Evolutionary conservation across 2,329 filamentous ascomycete species (phyloP).

Genomic region (Aspergillus luchuensis): DNA sequence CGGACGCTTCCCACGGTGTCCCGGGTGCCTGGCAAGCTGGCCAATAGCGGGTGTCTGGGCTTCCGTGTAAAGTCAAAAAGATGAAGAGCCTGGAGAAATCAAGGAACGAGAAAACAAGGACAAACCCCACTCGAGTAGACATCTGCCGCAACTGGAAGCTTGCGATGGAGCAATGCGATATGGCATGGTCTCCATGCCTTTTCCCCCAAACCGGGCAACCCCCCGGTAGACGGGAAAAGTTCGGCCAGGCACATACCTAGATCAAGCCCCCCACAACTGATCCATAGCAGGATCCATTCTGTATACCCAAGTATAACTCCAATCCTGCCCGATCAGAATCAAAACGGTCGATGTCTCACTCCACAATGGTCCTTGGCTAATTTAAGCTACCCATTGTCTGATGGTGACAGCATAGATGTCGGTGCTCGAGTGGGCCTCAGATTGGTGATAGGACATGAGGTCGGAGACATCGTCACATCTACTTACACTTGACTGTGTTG

Average conservation of each 20-base stretch:
- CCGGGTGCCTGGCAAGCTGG: neutral
- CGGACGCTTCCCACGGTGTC: neutral
- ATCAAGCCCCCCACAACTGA: neutral
- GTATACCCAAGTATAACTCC: constrained; percentile 1
- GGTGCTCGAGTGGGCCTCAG: neutral
- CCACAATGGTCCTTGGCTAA: neutral
- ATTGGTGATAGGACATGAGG: neutral
- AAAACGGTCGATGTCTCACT: neutral
- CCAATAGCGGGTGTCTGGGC: neutral
- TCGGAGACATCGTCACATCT: neutral
- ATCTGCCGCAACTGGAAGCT: no score
- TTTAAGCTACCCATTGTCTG: neutral
- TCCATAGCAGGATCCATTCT: neutral
- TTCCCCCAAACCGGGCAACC: neutral
- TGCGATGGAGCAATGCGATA: no score
- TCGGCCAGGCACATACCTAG: neutral
- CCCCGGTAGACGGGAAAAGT: neutral
- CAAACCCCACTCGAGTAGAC: no score
- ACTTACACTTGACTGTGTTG: neutral
- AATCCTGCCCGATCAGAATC: neutral
- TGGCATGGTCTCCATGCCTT: no score
- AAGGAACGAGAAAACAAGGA: no score
- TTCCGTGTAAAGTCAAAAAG: neutral
- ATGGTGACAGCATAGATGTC: neutral
- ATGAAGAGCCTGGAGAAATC: neutral